These are phyloP conservation scores for Seiridium unicorne DNA, from an alignment of 2,329 filamentous ascomycete genomes.

Conservation along the genomic window DNA sequence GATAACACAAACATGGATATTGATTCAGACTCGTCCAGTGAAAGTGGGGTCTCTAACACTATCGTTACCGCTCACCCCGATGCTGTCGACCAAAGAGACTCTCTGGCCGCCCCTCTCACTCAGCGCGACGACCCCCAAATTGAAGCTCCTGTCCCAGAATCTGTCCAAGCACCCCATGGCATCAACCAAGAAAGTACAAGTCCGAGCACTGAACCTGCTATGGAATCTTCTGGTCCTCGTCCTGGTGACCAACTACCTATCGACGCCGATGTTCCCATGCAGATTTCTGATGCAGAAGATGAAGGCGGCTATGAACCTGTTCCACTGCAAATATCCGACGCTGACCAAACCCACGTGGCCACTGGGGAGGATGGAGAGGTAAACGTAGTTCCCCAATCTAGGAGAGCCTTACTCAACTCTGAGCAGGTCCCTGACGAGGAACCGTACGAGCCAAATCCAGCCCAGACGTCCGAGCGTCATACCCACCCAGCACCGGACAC, in stretches of 20 bases:
- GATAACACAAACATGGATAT: conserved; percentile 12
- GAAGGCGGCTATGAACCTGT: conserved; percentile 6
- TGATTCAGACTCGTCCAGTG: conserved; percentile 7
- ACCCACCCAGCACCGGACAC: conserved; percentile 11
- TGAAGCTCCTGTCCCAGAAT: background rate
- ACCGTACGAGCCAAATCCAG: conserved; percentile 19
- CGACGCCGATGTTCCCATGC: conserved; percentile 9
- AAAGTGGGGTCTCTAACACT: background rate
- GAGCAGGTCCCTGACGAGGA: conserved; percentile 17
- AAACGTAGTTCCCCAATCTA: conserved; percentile 8
- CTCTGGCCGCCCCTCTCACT: background rate
- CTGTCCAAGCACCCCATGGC: background rate
- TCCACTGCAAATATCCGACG: conserved; percentile 16
- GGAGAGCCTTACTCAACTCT: conserved; percentile 11
- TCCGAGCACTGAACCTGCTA: background rate
- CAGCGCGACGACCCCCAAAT: background rate
- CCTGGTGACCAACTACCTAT: background rate
- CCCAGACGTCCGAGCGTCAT: conserved; percentile 10
- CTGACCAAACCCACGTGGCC: conserved; percentile 10
- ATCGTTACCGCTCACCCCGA: background rate
- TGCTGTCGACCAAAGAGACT: background rate
- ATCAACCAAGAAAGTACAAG: background rate
- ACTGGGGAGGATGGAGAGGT: conserved; percentile 17
- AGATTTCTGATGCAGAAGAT: conserved; percentile 8
- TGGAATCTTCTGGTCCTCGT: background rate